Conservation (phyloP, 371 early-diverging fungal species). For the Mycotypha africana region DNA sequence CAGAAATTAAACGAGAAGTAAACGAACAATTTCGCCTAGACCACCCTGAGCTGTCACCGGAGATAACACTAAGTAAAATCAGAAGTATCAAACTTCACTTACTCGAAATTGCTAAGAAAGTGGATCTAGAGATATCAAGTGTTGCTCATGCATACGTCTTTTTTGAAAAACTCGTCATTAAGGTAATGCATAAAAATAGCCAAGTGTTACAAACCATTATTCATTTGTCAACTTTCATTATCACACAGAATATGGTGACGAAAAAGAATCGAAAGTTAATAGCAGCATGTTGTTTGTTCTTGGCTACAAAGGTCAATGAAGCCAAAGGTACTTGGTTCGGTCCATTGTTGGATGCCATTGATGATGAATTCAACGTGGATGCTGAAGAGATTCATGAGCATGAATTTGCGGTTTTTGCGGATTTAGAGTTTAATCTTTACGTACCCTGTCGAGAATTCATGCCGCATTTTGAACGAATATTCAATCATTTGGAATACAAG, state of each 20-base stretch:
- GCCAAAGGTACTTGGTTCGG: slow-evolving; percentile 59
- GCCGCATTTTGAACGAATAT: slow-evolving; percentile 84
- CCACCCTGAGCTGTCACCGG: slow-evolving; percentile 68
- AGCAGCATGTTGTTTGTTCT: slow-evolving; percentile 75
- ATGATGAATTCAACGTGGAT: slow-evolving; percentile 62
- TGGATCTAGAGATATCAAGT: slow-evolving; percentile 85
- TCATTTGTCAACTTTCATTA: not conserved
- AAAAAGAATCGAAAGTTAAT: slow-evolving; percentile 77
- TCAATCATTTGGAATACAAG: slow-evolving; percentile 35
- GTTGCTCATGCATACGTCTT: slow-evolving; percentile 87
- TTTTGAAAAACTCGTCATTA: slow-evolving; percentile 88
- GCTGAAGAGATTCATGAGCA: slow-evolving; percentile 73
- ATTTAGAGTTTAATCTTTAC: slow-evolving; percentile 81
- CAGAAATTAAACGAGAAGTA: slow-evolving; percentile 60
- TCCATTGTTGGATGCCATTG: slow-evolving; percentile 34
- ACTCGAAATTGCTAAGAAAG: slow-evolving; percentile 35
- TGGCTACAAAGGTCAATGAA: slow-evolving; percentile 84
- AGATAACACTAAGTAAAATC: slow-evolving; percentile 77
- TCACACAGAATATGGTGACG: slow-evolving; percentile 55
- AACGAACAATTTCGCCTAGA: slow-evolving; percentile 74
- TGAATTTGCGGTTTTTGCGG: slow-evolving; percentile 83
- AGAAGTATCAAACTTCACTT: slow-evolving; percentile 67
- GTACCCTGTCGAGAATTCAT: slow-evolving; percentile 75
- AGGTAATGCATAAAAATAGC: slow-evolving; percentile 22
- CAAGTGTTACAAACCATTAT: not conserved